Base-by-base conservation (phyloP, 495 filamentous ascomycete species). In the Ramalina intermedia region DNA sequence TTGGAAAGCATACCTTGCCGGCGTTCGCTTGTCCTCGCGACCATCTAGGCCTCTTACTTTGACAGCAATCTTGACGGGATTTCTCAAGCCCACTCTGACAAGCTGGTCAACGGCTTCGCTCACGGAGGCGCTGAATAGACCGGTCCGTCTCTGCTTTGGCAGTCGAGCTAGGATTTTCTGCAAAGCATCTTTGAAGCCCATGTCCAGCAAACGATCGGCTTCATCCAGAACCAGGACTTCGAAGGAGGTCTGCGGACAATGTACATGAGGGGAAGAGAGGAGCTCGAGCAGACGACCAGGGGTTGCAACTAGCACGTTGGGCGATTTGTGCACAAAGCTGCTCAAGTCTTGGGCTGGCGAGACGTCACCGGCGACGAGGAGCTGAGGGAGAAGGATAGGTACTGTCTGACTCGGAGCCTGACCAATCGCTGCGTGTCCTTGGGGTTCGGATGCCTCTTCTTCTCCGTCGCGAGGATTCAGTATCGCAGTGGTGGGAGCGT, bases 101-200 rank as follows among this genome's bases (percentile, higher is more conserved):
- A 96, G 83, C 57, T 93, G 79, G 51, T 88, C 85, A 3, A 96
- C 75, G 0, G 91, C 91, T 56, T 98, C 93, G 57, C 79, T 86
- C 11, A 98, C 81, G 56, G 81, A 88, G 14, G 91, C 91, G 59
- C 85, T 91, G 70, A 96, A 98, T 8, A 98, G 68, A 1, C 91
- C 91, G 0, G 93, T 98, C 14, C 91, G 74, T 35, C 91, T 71
- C 60, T 98, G 93, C 59, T 96, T 98, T 2, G 91, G 93, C 12
- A 98, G 67, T 9, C 83, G 75, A 11, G 78, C 72, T 27, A 96
- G 66, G 46, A 98, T 98, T 43, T 78, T 83, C 45, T 87, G 85
- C 4, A 98, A 67, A 53, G 91, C 84, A 7, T 90, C 79, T 58
- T 88, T 87, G 68, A 98, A 96, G 8, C 93, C 93, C n/a, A 96